A percentile compares a stretch with the other conserved stretches of the same genome.
Evolutionary conservation across 257 asterid genomes (phyloP).

Genomic region (Oldenlandia corymbosa): DNA sequence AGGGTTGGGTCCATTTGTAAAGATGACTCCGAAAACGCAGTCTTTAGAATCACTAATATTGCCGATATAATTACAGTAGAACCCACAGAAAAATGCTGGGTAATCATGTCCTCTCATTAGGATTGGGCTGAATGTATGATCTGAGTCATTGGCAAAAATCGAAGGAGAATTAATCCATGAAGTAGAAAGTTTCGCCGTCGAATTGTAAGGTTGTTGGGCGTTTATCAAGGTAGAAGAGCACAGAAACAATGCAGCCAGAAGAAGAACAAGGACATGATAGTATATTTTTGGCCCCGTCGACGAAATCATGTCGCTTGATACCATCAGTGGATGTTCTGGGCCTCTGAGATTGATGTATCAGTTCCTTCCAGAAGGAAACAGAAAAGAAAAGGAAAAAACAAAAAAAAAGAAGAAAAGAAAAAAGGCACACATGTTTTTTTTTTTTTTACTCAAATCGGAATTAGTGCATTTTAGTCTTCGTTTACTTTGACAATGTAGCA

Average conservation of each 20-base stretch:
- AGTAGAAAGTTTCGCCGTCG: neutral
- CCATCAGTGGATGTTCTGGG: no score
- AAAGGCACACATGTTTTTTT: no score
- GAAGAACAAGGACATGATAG: neutral
- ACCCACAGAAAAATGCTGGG: neutral
- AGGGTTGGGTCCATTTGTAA: neutral
- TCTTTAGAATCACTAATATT: neutral
- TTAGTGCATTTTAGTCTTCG: no score
- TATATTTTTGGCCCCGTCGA: no score
- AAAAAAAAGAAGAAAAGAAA: no score
- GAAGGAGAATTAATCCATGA: neutral
- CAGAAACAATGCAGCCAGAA: neutral
- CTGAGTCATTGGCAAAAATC: neutral
- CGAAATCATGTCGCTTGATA: no score
- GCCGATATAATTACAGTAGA: neutral
- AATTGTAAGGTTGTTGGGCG: neutral
- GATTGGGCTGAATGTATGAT: neutral
- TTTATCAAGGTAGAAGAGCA: neutral
- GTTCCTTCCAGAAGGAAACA: no score
- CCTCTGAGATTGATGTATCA: no score
- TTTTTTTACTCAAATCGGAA: no score
- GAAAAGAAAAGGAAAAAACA: no score
- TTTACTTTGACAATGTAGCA: no score
- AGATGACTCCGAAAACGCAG: conserved; percentile 8
- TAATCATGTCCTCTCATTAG: neutral